phyloP scores from a whole-genome alignment of 345 rosid genomes.

The Lepidium africanum region DNA sequence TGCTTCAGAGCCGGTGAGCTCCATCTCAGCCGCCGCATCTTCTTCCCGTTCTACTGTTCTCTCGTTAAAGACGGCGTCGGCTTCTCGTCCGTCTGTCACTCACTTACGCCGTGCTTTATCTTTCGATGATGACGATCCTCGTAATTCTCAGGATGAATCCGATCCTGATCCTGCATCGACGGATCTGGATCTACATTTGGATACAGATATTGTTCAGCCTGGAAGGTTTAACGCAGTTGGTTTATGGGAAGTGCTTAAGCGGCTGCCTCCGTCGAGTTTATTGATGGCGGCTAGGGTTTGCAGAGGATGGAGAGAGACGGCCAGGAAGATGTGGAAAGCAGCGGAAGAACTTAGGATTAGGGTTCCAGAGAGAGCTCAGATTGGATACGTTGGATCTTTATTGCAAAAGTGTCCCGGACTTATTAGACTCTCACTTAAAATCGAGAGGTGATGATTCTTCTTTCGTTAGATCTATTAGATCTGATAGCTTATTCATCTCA shows the following conservation, averaged over 20 bases:
- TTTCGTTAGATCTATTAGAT: constrained; percentile 31
- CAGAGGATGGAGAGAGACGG: constrained; percentile 77
- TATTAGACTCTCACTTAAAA: constrained; percentile 53
- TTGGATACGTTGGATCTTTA: constrained; percentile 75
- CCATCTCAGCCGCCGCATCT: constrained; percentile 28
- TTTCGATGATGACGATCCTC: constrained; percentile 59
- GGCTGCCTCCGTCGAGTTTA: constrained; percentile 68
- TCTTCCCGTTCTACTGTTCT: constrained; percentile 32
- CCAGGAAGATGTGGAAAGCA: constrained; percentile 76
- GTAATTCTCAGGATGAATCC: constrained; percentile 38
- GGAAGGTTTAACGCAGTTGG: constrained; percentile 48
- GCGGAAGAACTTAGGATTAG: constrained; percentile 76
- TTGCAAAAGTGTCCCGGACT: constrained; percentile 77
- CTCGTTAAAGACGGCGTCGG: constrained; percentile 23
- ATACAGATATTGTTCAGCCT: constrained; percentile 27
- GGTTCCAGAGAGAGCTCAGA: constrained; percentile 62
- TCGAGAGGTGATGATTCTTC: constrained; percentile 74
- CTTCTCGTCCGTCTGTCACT: constrained; percentile 48
- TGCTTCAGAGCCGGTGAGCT: constrained; percentile 23
- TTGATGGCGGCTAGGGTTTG: constrained; percentile 80
- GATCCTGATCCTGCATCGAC: constrained; percentile 25
- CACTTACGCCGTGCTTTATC: constrained; percentile 76
- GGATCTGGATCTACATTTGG: constrained; percentile 38
- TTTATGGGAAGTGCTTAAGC: constrained; percentile 75
- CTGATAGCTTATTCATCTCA: constrained; percentile 6